Evolutionary conservation across 352 stramenopile species (phyloP).

Genomic region (Pythium folliculosum): DNA sequence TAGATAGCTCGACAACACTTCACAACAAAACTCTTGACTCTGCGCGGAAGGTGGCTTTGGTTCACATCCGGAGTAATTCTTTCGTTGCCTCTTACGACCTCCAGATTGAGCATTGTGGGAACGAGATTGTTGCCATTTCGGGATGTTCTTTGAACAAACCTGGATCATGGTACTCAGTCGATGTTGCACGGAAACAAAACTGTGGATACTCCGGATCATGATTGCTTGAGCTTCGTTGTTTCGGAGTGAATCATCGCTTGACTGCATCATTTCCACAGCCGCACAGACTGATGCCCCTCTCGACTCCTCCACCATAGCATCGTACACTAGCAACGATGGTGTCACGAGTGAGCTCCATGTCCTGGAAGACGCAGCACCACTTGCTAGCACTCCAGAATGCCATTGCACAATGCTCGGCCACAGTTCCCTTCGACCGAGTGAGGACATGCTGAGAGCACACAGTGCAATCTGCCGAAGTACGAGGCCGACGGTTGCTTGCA

Average conservation of each 20-base stretch:
- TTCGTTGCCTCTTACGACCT: constrained; percentile 8
- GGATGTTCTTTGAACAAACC: constrained; percentile 6
- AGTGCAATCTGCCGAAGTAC: constrained; percentile 10
- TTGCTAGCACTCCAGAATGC: constrained; percentile 2
- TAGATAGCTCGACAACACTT: constrained; percentile 18
- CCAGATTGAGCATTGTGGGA: neutral
- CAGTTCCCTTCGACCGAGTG: constrained; percentile 17
- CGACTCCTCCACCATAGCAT: constrained; percentile 7
- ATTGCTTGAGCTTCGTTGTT: constrained; percentile 3
- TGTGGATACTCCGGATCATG: constrained; percentile 14
- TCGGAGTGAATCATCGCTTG: neutral
- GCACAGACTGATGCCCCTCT: neutral
- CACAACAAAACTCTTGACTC: constrained; percentile 3
- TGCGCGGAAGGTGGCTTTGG: neutral
- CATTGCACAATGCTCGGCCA: constrained; percentile 20
- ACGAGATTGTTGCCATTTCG: neutral
- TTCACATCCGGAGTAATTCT: neutral
- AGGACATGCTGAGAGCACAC: constrained; percentile 3
- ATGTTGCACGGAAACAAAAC: constrained; percentile 3
- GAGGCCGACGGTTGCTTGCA: neutral
- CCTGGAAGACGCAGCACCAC: neutral
- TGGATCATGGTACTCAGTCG: constrained; percentile 1
- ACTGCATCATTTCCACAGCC: constrained; percentile 7
- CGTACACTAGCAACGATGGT: constrained; percentile 3
- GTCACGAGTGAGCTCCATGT: neutral